Evolutionary conservation across 2,329 filamentous ascomycete genomes (phyloP), one percentile per base, ranked within the genome.

Genomic region (Scortechinia acanthostroma): DNA sequence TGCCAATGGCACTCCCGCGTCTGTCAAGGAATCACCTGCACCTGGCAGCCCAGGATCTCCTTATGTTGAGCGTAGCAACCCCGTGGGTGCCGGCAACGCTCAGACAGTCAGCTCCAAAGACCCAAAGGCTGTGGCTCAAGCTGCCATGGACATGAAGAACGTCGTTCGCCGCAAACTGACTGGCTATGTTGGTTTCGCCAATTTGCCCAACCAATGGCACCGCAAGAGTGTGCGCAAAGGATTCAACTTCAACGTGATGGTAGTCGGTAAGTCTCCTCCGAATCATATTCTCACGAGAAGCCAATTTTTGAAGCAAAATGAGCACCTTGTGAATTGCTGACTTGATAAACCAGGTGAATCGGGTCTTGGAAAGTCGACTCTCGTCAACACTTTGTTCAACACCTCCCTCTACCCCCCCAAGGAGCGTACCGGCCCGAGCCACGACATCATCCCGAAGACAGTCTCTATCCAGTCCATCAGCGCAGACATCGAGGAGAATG

Each of bases 241-340:
- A 50, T 98, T 98, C 81, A 98, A 97, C 80, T 98, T 98, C 79
- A 98, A 98, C 65, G 93, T 98, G 56, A 98, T 98, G 93, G 93
- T 98, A 69, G 93, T 98, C 70, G 93, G 93, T 97, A 77, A 62
- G 91, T 84, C 46, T 33, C 22, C 4, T 17, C 15, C 98, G 58
- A 93, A 93, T 60, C 93, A 98, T 71, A 37, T 22, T 43, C 15
- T 33, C 21, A 14, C 4, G 13, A 22, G 5, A 21, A 21, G 21
- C 22, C 28, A 5, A 3, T 98, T 97, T 62, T 93, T 98, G 62
- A 98, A 98, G 98, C 77, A 89, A 93, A 59, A 95, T 96, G 84
- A 98, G 98, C 79, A 97, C 97, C 66, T 10, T n/a, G n/a, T n/a
- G n/a, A n/a, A n/a, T n/a, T n/a, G n/a, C n/a, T n/a, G n/a, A n/a